Conservation (phyloP, 768 basidiomycete genomes). For the Pleurotus ostreatus region DNA sequence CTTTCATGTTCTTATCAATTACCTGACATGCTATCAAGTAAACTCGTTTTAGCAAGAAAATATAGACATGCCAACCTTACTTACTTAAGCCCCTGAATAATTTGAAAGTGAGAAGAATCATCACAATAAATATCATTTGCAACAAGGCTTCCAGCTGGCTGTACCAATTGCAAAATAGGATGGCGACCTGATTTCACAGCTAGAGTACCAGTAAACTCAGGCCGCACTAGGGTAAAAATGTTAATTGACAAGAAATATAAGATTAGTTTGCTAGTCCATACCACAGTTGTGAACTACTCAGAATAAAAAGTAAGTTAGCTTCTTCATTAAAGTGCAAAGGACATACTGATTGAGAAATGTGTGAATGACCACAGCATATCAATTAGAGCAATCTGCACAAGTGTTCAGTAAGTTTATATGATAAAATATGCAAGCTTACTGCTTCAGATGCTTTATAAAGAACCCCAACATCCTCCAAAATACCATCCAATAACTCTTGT, state of each 20-base stretch:
- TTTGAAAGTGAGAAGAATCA: constrained; percentile 80
- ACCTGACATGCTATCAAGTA: constrained; percentile 41
- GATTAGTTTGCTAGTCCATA: constrained; percentile 11
- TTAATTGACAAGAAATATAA: not conserved
- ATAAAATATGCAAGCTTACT: constrained; percentile 32
- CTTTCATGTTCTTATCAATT: not conserved
- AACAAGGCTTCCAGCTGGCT: constrained; percentile 65
- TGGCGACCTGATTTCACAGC: constrained; percentile 89
- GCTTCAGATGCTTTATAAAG: constrained; percentile 92
- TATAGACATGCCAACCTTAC: constrained; percentile 16
- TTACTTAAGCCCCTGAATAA: constrained; percentile 89
- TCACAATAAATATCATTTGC: constrained; percentile 91
- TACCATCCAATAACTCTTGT: constrained; percentile 66
- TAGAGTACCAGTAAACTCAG: constrained; percentile 86
- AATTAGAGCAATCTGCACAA: constrained; percentile 68
- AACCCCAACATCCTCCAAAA: constrained; percentile 69
- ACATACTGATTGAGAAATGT: constrained; percentile 73
- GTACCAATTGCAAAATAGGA: constrained; percentile 77
- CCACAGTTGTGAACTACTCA: constrained; percentile 45
- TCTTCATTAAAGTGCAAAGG: not conserved
- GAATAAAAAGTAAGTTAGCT: not conserved
- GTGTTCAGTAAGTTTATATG: not conserved
- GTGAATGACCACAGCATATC: constrained; percentile 93
- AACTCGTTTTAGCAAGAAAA: not conserved
- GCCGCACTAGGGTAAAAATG: constrained; percentile 54